Percentiles rank a stretch among this genome's conserved stretches.
These are phyloP conservation scores for Cryptosporidium muris DNA, from an alignment of 169 alveolate genomes.

Conservation along the genomic window DNA sequence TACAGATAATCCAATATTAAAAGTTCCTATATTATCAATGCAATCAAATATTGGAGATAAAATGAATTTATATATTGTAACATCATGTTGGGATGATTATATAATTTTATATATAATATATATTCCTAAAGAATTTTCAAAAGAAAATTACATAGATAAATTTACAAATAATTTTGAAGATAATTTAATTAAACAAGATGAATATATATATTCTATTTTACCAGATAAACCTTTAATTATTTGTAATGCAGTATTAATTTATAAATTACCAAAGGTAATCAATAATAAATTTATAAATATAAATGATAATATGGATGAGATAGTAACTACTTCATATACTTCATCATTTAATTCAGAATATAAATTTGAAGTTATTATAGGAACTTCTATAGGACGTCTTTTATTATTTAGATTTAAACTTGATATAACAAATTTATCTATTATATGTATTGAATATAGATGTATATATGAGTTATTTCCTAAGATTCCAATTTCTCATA, in stretches of 20 bases:
- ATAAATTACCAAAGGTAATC: slow-evolving; percentile 9
- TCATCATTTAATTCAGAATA: not conserved
- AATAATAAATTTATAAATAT: slow-evolving; percentile 19
- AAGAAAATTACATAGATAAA: slow-evolving; percentile 2
- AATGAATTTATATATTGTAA: not conserved
- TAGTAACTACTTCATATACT: not conserved
- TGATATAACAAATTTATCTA: not conserved
- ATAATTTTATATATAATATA: slow-evolving; percentile 9
- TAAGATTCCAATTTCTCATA: slow-evolving; percentile 22
- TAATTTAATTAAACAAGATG: not conserved
- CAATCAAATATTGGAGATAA: not conserved
- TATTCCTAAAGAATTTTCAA: not conserved
- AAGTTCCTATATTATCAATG: slow-evolving; percentile 19
- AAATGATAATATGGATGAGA: slow-evolving; percentile 9
- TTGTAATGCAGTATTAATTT: slow-evolving; percentile 10
- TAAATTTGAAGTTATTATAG: slow-evolving; percentile 25
- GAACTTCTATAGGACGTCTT: slow-evolving; percentile 38
- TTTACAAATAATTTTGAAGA: not conserved
- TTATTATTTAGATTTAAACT: slow-evolving; percentile 8
- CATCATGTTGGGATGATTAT: slow-evolving; percentile 46
- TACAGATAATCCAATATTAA: slow-evolving; percentile 18
- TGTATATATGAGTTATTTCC: slow-evolving; percentile 12
- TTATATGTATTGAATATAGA: slow-evolving; percentile 11
- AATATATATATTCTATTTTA: not conserved
- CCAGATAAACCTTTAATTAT: slow-evolving; percentile 14